These are phyloP conservation scores for Jaapia argillacea DNA, from an alignment of 768 basidiomycete genomes.

Conservation along the genomic window DNA sequence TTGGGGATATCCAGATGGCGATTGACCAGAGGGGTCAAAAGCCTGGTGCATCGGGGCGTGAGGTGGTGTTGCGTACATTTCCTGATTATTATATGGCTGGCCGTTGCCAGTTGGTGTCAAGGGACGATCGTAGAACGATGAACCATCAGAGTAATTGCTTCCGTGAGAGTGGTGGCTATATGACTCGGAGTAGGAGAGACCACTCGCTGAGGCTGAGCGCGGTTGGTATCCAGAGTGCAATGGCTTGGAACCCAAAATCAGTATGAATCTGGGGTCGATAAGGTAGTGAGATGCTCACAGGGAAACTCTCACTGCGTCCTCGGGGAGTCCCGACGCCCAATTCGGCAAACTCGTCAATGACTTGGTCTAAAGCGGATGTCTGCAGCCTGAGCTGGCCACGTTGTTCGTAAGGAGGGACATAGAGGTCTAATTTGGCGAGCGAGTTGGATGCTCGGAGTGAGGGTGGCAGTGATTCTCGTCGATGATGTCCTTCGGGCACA, in stretches of 20 bases:
- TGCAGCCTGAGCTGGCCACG: slow-evolving; percentile 19
- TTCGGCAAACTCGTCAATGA: slow-evolving; percentile 60
- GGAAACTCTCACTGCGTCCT: slow-evolving; percentile 45
- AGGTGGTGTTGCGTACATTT: slow-evolving; percentile 16
- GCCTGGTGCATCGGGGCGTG: slow-evolving; percentile 34
- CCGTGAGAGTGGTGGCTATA: slow-evolving; percentile 21
- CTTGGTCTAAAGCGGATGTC: slow-evolving; percentile 34
- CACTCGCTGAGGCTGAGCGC: slow-evolving; percentile 20
- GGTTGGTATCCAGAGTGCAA: slow-evolving; percentile 11
- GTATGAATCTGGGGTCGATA: no score
- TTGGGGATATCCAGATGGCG: slow-evolving; percentile 24
- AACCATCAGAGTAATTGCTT: slow-evolving; percentile 17
- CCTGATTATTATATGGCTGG: not conserved
- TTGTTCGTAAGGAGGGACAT: slow-evolving; percentile 66
- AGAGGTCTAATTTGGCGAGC: slow-evolving; percentile 52
- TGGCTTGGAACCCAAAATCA: no score
- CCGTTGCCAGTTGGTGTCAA: slow-evolving; percentile 20
- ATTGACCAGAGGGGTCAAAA: slow-evolving; percentile 30
- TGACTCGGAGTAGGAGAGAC: slow-evolving; percentile 22
- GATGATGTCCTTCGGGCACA: slow-evolving; percentile 28
- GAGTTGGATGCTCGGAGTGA: slow-evolving; percentile 55
- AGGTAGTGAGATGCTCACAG: slow-evolving; percentile 10
- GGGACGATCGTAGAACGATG: slow-evolving; percentile 28
- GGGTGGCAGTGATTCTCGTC: slow-evolving; percentile 47
- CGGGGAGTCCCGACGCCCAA: slow-evolving; percentile 40